Evolutionary conservation across 495 filamentous ascomycete species (phyloP), one percentile per base, ranked within the genome.

Genomic region (Podospora bellae-mahoneyi): DNA sequence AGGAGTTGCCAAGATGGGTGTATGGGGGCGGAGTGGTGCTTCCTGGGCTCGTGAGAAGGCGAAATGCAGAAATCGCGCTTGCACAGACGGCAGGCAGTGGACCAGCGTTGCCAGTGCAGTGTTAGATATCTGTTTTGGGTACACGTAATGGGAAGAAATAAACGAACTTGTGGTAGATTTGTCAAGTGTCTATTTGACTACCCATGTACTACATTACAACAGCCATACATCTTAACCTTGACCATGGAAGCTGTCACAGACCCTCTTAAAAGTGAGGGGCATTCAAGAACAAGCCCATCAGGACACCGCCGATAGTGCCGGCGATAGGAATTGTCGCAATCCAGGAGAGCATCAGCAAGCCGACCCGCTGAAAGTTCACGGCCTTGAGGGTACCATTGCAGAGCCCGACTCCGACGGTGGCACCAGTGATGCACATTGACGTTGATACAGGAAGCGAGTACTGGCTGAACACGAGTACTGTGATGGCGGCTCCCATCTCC

Each of bases 401-500:
- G 58, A 89, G 84, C 58, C 85, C 88, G 34, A 90, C 88, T 62
- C 87, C 87, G 64, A 89, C 84, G 6, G 84, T 85, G 5, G 87
- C 84, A 55, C 88, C 87, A 4, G 85, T 85, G 69, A 89, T 86
- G 73, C 87, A 89, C 78, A 87, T 85, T 32, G 86, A 86, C 5
- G 86, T 89, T 2, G 85, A 87, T 20, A 89, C 82, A 7, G 86
- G 86, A 15, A 88, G 83, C 10, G 70, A 68, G 67, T 70, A 74
- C 59, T 74, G 74, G 5, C 68, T 71, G 67, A 71, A 73, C 48
- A 75, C 67, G 64, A 91, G 79, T 48, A 92, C 86, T 15, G 89
- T 90, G 72, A 90, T 84, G 61, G 88, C 90, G 4, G 88, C 84
- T 19, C 89, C 89, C 44, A 92, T 81, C 74, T 91, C 89, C 78